Base-by-base conservation (phyloP, 164 flowering plant species). In the Euptelea pleiosperma region DNA sequence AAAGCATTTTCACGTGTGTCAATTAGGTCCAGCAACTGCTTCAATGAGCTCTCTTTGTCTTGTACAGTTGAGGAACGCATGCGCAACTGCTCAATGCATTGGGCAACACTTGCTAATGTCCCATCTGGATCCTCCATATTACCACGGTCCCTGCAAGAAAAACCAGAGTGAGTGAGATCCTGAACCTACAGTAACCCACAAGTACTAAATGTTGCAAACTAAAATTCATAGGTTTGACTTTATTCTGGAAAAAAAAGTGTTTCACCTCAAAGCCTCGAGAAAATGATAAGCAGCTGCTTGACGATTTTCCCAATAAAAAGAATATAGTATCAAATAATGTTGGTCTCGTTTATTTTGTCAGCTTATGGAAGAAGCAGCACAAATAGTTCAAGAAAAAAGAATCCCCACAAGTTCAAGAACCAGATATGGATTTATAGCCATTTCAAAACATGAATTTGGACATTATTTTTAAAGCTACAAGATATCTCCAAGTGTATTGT, bases 41-140 rank as follows among this genome's bases (percentile, higher is more conserved):
- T 79, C 71, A 84, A 55, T 39, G 75, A 66, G 63, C 40, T 57
- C 39, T 84, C 93, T 70, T 82, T 86, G 58, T 86, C 93, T 67
- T 78, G 86, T 15, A 63, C 59, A 35, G 93, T 77, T 4, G 85
- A 82, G 34, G 89, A 75, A 65, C 72, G 79, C 58, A 76, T 84
- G 22, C 87, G 74, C 74, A 86, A 67, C 65, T 84, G 86, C 77
- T 86, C 93, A 77, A 86, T 82, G 72, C 87, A 86, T 65, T 84
- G 93, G 34, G 93, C 93, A 71, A 86, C 93, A 74, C 80, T 83
- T 47, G 89, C 87, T 40, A 83, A 53, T 65, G 89, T 84, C 44
- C 89, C 89, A 73, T 86, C 93, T 21, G 86, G 80, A 66, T 86
- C 93, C 70, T 86, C 89, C 93, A 91, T 82, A 70, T 75, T 80